Conservation (phyloP, 2,329 filamentous ascomycete species). For the Calonectria honghensis region DNA sequence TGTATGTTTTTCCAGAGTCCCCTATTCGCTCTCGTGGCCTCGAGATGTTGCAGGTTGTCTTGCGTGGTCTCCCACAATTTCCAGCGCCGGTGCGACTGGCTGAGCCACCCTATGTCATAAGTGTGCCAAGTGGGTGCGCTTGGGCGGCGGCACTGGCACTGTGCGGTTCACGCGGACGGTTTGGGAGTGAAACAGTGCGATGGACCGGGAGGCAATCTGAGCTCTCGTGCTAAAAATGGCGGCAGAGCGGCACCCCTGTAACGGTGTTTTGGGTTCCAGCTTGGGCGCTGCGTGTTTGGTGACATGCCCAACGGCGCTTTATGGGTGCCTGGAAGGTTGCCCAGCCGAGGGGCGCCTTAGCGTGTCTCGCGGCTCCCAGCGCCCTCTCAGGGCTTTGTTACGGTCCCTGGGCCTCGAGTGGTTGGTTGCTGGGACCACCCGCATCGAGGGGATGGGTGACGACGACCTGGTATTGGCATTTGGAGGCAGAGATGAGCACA, state of each 20-base stretch:
- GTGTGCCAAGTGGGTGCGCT: constrained; percentile 50
- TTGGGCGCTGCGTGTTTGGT: constrained; percentile 40
- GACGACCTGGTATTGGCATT: constrained; percentile 8
- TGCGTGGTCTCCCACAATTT: constrained; percentile 58
- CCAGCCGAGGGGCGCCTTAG: constrained; percentile 40
- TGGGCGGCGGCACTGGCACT: constrained; percentile 38
- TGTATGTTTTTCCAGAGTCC: constrained; percentile 48
- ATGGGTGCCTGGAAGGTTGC: constrained; percentile 42
- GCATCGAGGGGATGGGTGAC: constrained; percentile 20
- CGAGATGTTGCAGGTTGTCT: constrained; percentile 54
- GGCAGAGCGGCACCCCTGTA: constrained; percentile 43
- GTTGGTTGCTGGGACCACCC: constrained; percentile 36
- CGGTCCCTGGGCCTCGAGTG: constrained; percentile 5
- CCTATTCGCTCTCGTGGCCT: constrained; percentile 56
- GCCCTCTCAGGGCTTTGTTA: constrained; percentile 22
- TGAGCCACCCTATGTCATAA: constrained; percentile 59
- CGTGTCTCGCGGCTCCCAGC: constrained; percentile 31
- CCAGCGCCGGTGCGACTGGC: constrained; percentile 48
- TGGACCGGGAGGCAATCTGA: constrained; percentile 47
- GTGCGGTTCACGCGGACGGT: constrained; percentile 33
- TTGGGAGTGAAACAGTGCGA: constrained; percentile 26
- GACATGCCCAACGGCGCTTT: constrained; percentile 49
- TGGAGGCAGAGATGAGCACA: background rate
- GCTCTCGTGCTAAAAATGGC: constrained; percentile 46
- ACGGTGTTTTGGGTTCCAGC: constrained; percentile 42